These are phyloP conservation scores for Paulownia fortunei DNA, from an alignment of 257 asterid genomes.

Conservation along the genomic window DNA sequence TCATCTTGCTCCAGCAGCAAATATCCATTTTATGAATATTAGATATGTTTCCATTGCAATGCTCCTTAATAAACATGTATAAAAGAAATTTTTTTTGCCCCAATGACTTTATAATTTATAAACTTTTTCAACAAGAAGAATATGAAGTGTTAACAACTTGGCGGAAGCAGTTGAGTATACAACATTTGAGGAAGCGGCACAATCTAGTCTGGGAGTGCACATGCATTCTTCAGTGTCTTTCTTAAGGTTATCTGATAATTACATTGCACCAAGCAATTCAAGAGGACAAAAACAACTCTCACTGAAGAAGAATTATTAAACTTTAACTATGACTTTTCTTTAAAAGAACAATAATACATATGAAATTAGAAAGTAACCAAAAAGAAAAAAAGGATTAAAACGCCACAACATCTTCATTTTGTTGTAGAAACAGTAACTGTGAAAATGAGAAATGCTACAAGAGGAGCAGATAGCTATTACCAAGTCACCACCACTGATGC, in stretches of 20 bases:
- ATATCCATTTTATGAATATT: not conserved
- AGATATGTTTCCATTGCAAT: too few species aligned
- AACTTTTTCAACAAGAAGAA: not conserved
- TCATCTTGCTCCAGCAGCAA: not conserved
- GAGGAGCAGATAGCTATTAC: slow-evolving; percentile 34
- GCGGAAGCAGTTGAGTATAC: not conserved
- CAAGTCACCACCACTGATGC: slow-evolving; percentile 95
- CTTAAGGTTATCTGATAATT: not conserved
- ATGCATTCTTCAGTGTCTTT: not conserved
- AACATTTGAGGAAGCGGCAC: not conserved
- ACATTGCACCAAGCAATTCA: slow-evolving; percentile 15
- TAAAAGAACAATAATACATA: slow-evolving; percentile 39
- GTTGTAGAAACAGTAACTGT: slow-evolving; percentile 33
- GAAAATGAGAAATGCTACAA: slow-evolving; percentile 26
- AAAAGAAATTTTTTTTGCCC: not conserved
- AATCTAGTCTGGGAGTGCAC: not conserved
- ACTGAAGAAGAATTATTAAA: slow-evolving; percentile 23
- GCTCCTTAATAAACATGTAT: not conserved
- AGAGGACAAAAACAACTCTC: not conserved
- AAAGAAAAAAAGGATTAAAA: not conserved
- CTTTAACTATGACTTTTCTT: slow-evolving; percentile 34
- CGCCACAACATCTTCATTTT: slow-evolving; percentile 38
- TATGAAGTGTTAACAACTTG: not conserved
- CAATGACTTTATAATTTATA: not conserved
- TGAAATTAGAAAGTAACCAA: slow-evolving; percentile 22